Base-by-base conservation (phyloP, 805 yeast genomes). In the Metschnikowia picachoensis region DNA sequence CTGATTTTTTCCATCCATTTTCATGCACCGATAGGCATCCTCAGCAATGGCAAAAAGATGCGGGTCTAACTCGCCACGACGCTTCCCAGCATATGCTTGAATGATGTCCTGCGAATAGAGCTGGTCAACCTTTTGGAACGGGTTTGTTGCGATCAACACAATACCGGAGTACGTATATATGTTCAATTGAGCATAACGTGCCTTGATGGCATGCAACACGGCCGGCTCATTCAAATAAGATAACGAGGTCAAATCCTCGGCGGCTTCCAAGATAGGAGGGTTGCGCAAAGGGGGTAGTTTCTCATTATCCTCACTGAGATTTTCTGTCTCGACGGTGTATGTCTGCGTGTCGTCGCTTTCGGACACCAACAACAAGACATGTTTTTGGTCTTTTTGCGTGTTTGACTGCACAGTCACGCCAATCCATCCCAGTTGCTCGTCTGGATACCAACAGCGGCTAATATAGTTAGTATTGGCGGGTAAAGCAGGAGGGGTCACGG, bases 31-130 rank as follows among this genome's bases (percentile, higher is more conserved):
- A 65, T 90, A 91, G 6, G 98, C 97, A 60, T 94, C 97, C 67
- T 91, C 98, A 27, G 99, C 98, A 57, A 92, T 92, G 37, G 97
- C 97, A 66, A 92, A 92, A 62, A 92, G 74, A 73, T 92, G 99
- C 5, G 99, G 99, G 60, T 94, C 98, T 54, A 89, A 79, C 65
- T 92, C 98, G 38, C 97, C 98, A 61, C 97, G 78, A 60, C 87
- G 80, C 61, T 85, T 87, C 20, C 96, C 95, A 9, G 96, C 89
- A 64, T 92, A 92, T 15, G 96, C 92, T 66, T 92, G 97, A 48
- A 92, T 89, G 65, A 92, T 87, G 58, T 92, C 96, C 35, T 86
- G 87, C 3, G 96, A 84, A 65, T 92, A 92, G 40, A 92, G 73
- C 60, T 87, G 91, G 65, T 92, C 98, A 36, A 90, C 88, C 56